These are phyloP conservation scores for Gastrolobium villosum DNA, from an alignment of 306 rosid genomes.

Conservation along the genomic window DNA sequence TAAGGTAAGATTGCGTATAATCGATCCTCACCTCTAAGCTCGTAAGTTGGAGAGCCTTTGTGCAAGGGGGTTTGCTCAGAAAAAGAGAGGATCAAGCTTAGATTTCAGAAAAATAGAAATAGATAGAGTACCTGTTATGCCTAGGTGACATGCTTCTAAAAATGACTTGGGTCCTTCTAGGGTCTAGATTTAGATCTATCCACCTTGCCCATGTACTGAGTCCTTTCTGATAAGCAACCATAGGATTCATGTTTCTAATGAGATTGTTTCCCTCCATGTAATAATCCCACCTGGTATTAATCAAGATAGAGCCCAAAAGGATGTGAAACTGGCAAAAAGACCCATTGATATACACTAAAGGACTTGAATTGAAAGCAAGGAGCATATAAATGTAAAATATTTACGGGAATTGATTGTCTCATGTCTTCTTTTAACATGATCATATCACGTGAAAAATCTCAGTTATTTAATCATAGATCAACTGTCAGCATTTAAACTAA, in stretches of 20 bases:
- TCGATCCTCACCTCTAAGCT: no score
- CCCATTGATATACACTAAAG: not conserved
- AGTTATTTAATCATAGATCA: no score
- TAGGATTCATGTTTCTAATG: constrained; percentile 66
- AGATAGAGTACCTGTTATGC: constrained; percentile 71
- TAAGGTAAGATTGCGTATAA: no score
- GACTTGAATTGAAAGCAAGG: not conserved
- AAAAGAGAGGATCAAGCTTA: not conserved
- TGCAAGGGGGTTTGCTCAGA: no score
- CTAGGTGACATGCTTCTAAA: constrained; percentile 91
- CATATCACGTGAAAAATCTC: no score
- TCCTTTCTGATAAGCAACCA: constrained; percentile 87
- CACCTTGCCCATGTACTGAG: constrained; percentile 90
- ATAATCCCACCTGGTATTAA: constrained; percentile 80
- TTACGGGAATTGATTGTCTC: not conserved
- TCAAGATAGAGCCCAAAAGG: not conserved
- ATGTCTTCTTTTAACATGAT: no score
- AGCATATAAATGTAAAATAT: not conserved
- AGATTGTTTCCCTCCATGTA: constrained; percentile 68
- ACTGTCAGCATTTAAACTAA: no score
- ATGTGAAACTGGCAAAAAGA: constrained; percentile 25
- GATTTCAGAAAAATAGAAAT: constrained; percentile 5
- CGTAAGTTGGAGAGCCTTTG: no score
- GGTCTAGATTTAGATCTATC: constrained; percentile 76
- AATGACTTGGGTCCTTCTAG: constrained; percentile 63